These are phyloP conservation scores for Penicillium brasilianum DNA, from an alignment of 2,329 filamentous ascomycete genomes.

Conservation along the genomic window DNA sequence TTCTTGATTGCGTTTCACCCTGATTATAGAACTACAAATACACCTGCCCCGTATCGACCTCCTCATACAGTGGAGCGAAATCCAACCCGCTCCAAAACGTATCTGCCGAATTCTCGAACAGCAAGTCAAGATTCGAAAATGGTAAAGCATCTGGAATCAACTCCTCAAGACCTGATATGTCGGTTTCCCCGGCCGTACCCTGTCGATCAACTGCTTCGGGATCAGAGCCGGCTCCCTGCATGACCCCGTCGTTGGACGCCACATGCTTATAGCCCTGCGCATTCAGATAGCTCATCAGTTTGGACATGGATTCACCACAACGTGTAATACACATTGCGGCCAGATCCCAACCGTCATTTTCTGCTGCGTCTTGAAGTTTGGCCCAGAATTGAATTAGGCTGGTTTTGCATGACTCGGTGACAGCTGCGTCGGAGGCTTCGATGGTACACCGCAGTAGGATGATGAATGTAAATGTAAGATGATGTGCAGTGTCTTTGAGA, in stretches of 20 bases:
- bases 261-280: neutral
- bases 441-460: conserved; percentile 7
- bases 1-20: neutral
- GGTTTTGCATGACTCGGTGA: conserved; percentile 4
- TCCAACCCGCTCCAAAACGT: conserved; percentile 8
- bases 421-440: neutral
- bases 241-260: neutral
- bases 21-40: neutral
- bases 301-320: conserved; percentile 2
- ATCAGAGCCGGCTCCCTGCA: neutral
- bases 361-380: conserved; percentile 4
- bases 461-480: conserved; percentile 6
- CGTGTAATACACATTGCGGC: conserved; percentile 3
- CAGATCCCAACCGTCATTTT: conserved; percentile 4
- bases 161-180: neutral
- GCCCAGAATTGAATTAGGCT: conserved; percentile 5
- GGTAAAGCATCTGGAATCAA: neutral
- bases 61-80: neutral
- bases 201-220: neutral
- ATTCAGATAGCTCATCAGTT: conserved; percentile 3
- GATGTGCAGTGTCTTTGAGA: neutral
- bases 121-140: conserved; percentile 1
- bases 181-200: too few species aligned
- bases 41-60: conserved; percentile 2
- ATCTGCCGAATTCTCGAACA: conserved; percentile 5